Evolutionary conservation across 257 asterid species (phyloP).

Genomic region (Ilex aquifolium): DNA sequence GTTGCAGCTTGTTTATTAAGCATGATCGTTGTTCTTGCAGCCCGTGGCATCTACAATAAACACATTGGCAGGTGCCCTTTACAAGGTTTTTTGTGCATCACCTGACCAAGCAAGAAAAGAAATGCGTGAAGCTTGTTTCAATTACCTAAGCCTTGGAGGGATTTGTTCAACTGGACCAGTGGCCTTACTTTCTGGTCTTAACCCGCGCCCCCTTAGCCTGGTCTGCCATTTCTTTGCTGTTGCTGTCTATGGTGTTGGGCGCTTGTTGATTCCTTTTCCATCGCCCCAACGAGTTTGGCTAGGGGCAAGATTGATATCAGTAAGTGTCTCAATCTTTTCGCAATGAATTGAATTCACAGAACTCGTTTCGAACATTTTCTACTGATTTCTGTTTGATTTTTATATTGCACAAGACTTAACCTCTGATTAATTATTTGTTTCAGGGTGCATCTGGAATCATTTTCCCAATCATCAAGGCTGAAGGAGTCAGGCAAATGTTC

Average conservation of each 20-base stretch:
- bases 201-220: conserved; percentile 63
- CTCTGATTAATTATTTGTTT: not conserved
- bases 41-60: conserved; percentile 83
- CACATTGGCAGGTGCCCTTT: conserved; percentile 70
- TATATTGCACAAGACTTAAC: too few relatives aligned
- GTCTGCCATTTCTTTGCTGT: conserved; percentile 64
- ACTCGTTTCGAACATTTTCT: not conserved
- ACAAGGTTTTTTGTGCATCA: conserved; percentile 64
- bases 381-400: not conserved
- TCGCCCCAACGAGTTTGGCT: conserved; percentile 48
- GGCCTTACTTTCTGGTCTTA: conserved; percentile 64
- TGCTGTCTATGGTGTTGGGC: conserved; percentile 64
- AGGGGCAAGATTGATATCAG: conserved; percentile 51
- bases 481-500: conserved; percentile 3
- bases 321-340: conserved; percentile 20
- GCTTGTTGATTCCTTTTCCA: conserved; percentile 61
- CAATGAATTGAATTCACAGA: not conserved
- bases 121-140: conserved; percentile 69
- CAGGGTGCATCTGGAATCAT: conserved; percentile 5
- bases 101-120: conserved; percentile 66
- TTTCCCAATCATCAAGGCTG: conserved; percentile 2
- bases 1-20: not conserved
- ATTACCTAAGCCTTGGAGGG: conserved; percentile 67
- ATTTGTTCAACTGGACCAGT: conserved; percentile 52
- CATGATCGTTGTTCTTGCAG: conserved; percentile 26